Evolutionary conservation across 1,139 yeast species (phyloP), one percentile per base, ranked within the genome.

Genomic region (Nematodospora anomalae): DNA sequence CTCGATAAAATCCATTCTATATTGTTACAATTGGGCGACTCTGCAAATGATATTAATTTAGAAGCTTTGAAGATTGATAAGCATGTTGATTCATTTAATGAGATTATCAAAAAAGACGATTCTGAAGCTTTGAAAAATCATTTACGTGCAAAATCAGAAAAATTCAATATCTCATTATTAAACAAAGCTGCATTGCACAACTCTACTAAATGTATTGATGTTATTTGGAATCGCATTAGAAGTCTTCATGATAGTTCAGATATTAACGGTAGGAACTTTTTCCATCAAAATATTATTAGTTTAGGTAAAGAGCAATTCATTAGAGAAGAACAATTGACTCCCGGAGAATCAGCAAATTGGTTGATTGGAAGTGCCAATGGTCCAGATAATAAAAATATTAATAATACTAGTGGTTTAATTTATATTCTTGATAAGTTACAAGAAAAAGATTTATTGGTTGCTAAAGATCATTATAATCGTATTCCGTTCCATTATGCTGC

Each of bases 401-500:
- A 50, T 25, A 50, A 52, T 21, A 42, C 49, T 15, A 51, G 51
- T 20, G 67, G 65, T 5, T 53, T 67, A 6, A 34, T 31, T 11
- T 46, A 53, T 32, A 38, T 58, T 4, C 44, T 58, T 24, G 40
- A 44, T 5, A 51, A 52, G 23, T 76, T 80, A 22, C 25, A 42
- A 20, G 64, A 68, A 14, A 66, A 71, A 32, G 57, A 83, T 33
- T 71, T 83, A 41, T 65, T 89, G 30, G 62, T 80, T 36, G 80
- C 82, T 29, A 74, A 74, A 32, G 98, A 92, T 56, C 80, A 78
- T 43, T 86, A 88, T 53, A 71, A 71, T 41, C 74, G 97, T 45
- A 84, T 96, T 1, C 96, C 97, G 0, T 66, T 92, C 39, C 97
- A 92, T 61, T 90, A 90, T 58, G 80, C 96, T 11, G 83, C 95